A percentile compares a stretch with the other conserved stretches of the same genome.
Evolutionary conservation across 192 early-diverging fungal species (phyloP).

Genomic region (Kickxella alabastrina): DNA sequence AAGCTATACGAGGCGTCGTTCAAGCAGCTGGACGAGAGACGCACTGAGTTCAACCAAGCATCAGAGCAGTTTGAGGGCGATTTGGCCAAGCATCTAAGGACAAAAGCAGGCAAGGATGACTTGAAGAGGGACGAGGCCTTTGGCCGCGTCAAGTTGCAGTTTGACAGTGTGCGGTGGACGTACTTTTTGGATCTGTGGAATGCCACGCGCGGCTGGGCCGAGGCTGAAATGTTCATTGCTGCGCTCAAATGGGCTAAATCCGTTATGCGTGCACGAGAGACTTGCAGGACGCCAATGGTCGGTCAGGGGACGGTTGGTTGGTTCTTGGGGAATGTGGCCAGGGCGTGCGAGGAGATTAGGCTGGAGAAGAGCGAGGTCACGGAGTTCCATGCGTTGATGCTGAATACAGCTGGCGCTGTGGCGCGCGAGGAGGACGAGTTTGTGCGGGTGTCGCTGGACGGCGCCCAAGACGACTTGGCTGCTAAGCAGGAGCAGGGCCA

Average conservation of each 20-base stretch:
- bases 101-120: slow-evolving; percentile 24
- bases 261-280: slow-evolving; percentile 20
- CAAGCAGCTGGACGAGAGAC: slow-evolving; percentile 34
- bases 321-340: slow-evolving; percentile 19
- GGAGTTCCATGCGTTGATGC: slow-evolving; percentile 45
- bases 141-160: slow-evolving; percentile 13
- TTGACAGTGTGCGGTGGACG: slow-evolving; percentile 38
- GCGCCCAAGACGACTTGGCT: neutral
- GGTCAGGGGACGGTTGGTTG: slow-evolving; percentile 9
- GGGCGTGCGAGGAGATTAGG: slow-evolving; percentile 28
- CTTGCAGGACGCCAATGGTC: neutral
- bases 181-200: slow-evolving; percentile 48
- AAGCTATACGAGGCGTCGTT: slow-evolving; percentile 38
- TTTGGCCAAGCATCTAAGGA: slow-evolving; percentile 33
- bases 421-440: slow-evolving; percentile 37
- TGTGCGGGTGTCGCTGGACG: slow-evolving; percentile 40
- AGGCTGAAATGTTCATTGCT: slow-evolving; percentile 42
- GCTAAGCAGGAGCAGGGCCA: too few species aligned
- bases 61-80: slow-evolving; percentile 36
- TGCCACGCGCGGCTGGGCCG: slow-evolving; percentile 34
- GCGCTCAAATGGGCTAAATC: slow-evolving; percentile 45
- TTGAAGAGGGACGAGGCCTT: slow-evolving; percentile 31
- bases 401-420: slow-evolving; percentile 31
- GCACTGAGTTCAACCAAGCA: slow-evolving; percentile 26
- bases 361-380: slow-evolving; percentile 34